Percentiles rank a stretch among this genome's conserved stretches.
These are phyloP conservation scores for Sextonia rubra DNA, from an alignment of 164 flowering plant genomes.

Conservation along the genomic window DNA sequence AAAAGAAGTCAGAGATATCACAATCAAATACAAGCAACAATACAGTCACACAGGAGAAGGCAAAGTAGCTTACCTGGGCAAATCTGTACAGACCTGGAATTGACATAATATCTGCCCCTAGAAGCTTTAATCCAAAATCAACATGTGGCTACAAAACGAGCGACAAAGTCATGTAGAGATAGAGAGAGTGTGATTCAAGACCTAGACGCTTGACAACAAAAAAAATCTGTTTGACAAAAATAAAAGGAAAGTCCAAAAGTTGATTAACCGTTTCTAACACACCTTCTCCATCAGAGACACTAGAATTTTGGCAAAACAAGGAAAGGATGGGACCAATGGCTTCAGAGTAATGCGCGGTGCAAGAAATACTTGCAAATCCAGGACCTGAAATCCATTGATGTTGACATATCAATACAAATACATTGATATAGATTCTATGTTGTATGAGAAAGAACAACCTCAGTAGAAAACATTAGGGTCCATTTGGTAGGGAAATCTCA, in stretches of 20 bases:
- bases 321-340: constrained; percentile 90
- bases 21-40: not conserved
- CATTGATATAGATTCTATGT: too few species aligned
- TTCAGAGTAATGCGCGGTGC: constrained; percentile 83
- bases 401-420: too few species aligned
- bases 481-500: too few species aligned
- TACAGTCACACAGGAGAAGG: not conserved
- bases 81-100: constrained; percentile 84
- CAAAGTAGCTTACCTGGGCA: constrained; percentile 60
- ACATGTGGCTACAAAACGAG: constrained; percentile 71
- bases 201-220: not conserved
- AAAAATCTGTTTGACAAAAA: not conserved
- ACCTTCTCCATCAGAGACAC: constrained; percentile 99
- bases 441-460: too few species aligned
- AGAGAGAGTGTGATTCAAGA: too few species aligned
- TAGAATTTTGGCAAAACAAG: constrained; percentile 80
- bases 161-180: too few species aligned
- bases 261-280: not conserved
- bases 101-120: constrained; percentile 90
- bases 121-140: constrained; percentile 85
- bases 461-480: too few species aligned
- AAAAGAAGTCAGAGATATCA: too few species aligned
- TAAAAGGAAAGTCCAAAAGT: not conserved
- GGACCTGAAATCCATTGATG: constrained; percentile 41
- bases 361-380: constrained; percentile 96